phyloP scores from a whole-genome alignment of 441 rosid species.

The Erodium chrysanthum region DNA sequence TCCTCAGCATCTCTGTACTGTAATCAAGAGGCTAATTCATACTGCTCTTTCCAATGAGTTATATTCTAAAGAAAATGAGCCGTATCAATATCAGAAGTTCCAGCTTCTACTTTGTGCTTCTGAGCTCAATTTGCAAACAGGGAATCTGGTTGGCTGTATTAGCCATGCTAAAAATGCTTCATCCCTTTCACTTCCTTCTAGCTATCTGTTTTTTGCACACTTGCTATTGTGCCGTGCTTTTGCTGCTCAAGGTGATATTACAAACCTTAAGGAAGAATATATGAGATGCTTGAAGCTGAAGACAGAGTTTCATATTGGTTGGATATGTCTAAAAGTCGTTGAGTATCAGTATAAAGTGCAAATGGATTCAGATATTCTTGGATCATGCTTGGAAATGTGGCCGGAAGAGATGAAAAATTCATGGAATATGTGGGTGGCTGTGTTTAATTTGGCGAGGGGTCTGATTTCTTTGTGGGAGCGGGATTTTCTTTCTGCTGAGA shows the following conservation, averaged over 20 bases:
- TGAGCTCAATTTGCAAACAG: constrained; percentile 61
- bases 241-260: constrained; percentile 45
- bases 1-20: constrained; percentile 46
- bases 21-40: constrained; percentile 40
- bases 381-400: constrained; percentile 43
- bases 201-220: constrained; percentile 60
- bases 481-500: constrained; percentile 53
- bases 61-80: constrained; percentile 27
- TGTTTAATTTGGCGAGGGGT: constrained; percentile 45
- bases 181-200: constrained; percentile 49
- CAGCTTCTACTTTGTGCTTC: constrained; percentile 82
- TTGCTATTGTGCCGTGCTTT: constrained; percentile 67
- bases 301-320: constrained; percentile 63
- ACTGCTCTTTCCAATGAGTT: constrained; percentile 51
- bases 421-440: constrained; percentile 52
- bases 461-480: constrained; percentile 40
- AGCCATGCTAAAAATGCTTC: constrained; percentile 47
- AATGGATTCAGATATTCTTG: constrained; percentile 36
- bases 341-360: constrained; percentile 54
- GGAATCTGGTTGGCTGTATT: constrained; percentile 37
- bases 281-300: constrained; percentile 61
- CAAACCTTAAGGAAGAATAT: constrained; percentile 43
- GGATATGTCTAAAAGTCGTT: constrained; percentile 65
- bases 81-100: constrained; percentile 52
- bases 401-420: constrained; percentile 35